Evolutionary conservation across 148 eudicot species (phyloP).

Genomic region (Linanthus parryae): DNA sequence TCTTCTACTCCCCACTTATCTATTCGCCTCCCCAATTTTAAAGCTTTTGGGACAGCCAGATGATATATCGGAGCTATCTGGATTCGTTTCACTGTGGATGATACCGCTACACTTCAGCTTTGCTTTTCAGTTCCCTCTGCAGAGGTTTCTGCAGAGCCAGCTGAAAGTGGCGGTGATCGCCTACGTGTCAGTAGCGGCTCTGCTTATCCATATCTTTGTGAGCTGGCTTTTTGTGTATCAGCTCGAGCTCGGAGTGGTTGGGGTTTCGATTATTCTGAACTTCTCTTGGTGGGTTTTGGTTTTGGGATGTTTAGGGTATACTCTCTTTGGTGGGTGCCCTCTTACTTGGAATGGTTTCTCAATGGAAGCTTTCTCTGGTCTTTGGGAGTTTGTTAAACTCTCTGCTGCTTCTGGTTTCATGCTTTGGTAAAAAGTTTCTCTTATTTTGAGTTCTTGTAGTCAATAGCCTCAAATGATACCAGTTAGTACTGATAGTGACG

Average conservation of each 20-base stretch:
- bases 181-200: constrained; percentile 31
- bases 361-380: constrained; percentile 37
- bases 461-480: neutral
- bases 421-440: constrained; percentile 47
- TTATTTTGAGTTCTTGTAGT: neutral
- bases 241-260: constrained; percentile 36
- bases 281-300: constrained; percentile 47
- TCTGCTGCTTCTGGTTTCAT: constrained; percentile 61
- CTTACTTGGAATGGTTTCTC: constrained; percentile 63
- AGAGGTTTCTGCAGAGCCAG: constrained; percentile 56
- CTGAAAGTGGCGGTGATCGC: constrained; percentile 46
- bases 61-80: constrained; percentile 43
- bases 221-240: constrained; percentile 41
- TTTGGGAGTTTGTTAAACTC: constrained; percentile 62
- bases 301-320: constrained; percentile 32
- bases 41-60: constrained; percentile 38
- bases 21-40: constrained; percentile 43
- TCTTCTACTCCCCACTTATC: constrained; percentile 42
- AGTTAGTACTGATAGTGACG: neutral
- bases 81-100: constrained; percentile 37
- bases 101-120: constrained; percentile 68
- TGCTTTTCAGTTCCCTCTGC: constrained; percentile 47
- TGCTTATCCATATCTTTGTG: constrained; percentile 21
- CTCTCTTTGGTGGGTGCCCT: constrained; percentile 45
- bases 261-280: constrained; percentile 33